A percentile compares a stretch with the other conserved stretches of the same genome.
Conservation (phyloP, 164 flowering plant genomes). For the Dillenia suffruticosa region DNA sequence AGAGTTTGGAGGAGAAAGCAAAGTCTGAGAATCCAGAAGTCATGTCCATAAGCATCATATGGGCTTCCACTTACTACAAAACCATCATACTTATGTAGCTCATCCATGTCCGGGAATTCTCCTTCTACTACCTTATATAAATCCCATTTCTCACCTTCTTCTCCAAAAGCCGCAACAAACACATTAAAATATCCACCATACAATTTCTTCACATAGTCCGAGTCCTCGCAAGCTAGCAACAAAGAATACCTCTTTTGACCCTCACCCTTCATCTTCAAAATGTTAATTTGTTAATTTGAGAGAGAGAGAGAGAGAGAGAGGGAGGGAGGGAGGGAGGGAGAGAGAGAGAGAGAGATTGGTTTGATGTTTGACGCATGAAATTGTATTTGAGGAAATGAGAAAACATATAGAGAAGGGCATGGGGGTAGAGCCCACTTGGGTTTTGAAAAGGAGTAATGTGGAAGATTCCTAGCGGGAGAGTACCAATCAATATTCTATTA, state of each 20-base stretch:
- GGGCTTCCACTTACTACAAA: slow-evolving; percentile 82
- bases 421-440: no score
- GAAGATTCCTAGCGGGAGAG: no score
- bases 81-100: slow-evolving; percentile 56
- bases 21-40: slow-evolving; percentile 66
- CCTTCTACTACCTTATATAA: slow-evolving; percentile 65
- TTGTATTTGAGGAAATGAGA: no score
- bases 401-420: no score
- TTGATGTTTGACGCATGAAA: no score
- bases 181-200: slow-evolving; percentile 86
- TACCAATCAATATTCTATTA: no score
- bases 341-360: no score
- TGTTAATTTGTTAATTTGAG: neutral
- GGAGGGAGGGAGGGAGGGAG: no score
- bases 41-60: slow-evolving; percentile 68
- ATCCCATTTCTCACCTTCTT: slow-evolving; percentile 77
- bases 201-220: slow-evolving; percentile 67
- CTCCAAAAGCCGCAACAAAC: slow-evolving; percentile 56
- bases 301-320: no score
- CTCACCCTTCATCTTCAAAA: slow-evolving; percentile 17
- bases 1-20: slow-evolving; percentile 49
- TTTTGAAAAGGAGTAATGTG: no score
- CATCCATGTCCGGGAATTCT: slow-evolving; percentile 57
- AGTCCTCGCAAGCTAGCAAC: slow-evolving; percentile 58
- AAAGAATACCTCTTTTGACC: slow-evolving; percentile 53